Percentiles rank a stretch among this genome's conserved stretches.
phyloP scores from a whole-genome alignment of 139 green algal species.

The Raphidocelis subcapitata region DNA sequence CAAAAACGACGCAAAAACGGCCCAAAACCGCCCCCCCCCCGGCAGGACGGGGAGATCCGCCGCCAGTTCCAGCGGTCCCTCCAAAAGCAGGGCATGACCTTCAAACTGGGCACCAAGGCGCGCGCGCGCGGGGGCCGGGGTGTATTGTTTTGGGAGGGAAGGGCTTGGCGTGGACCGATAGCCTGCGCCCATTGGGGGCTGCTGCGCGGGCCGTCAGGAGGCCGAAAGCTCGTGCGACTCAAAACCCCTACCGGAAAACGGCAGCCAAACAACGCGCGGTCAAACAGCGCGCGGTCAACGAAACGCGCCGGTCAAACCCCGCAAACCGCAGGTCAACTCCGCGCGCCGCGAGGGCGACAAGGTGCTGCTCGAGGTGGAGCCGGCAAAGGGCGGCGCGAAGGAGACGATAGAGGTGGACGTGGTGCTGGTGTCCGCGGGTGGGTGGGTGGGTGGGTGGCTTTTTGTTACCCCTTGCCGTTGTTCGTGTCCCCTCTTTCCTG shows the following conservation, averaged over 20 bases:
- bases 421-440: constrained; percentile 92
- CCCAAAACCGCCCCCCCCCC: neutral
- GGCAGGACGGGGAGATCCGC: constrained; percentile 84
- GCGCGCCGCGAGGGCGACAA: constrained; percentile 53
- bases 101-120: constrained; percentile 92
- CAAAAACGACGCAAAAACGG: no score
- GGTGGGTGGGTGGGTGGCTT: neutral
- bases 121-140: neutral
- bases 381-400: constrained; percentile 68
- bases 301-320: no score
- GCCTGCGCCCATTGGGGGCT: no score
- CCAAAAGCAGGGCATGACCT: constrained; percentile 97
- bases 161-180: neutral
- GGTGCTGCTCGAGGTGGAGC: constrained; percentile 62
- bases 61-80: constrained; percentile 87
- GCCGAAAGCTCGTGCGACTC: no score
- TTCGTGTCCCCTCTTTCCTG: no score
- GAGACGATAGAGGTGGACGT: constrained; percentile 83
- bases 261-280: no score
- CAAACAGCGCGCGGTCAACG: no score
- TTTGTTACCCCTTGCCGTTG: no score
- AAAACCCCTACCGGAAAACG: no score
- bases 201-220: no score
- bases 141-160: no score
- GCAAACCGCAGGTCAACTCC: constrained; percentile 61